These are phyloP conservation scores for Hydrangea macrophylla DNA, from an alignment of 148 eudicot species.

Conservation along the genomic window DNA sequence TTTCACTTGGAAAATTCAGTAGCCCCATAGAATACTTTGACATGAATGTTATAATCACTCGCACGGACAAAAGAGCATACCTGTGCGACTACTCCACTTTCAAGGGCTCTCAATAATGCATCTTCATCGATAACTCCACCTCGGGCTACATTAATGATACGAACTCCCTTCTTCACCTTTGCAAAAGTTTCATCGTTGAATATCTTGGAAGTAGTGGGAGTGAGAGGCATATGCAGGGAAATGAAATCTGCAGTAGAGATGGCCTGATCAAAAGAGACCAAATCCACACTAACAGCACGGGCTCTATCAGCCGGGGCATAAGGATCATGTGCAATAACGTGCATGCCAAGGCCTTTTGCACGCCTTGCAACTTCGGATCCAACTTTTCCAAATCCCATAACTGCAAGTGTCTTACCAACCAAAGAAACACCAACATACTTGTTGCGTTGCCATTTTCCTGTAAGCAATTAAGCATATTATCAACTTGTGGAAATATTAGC, in stretches of 20 bases:
- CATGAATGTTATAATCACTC: neutral
- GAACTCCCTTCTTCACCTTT: slow-evolving; percentile 89
- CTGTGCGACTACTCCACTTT: slow-evolving; percentile 76
- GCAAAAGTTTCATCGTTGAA: slow-evolving; percentile 72
- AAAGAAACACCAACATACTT: slow-evolving; percentile 87
- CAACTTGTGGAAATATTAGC: neutral
- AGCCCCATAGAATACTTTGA: neutral
- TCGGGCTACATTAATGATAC: slow-evolving; percentile 81
- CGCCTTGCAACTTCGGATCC: slow-evolving; percentile 92
- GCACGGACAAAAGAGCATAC: slow-evolving; percentile 21
- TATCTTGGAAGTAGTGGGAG: slow-evolving; percentile 64
- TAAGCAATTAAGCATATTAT: neutral
- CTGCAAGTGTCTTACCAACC: slow-evolving; percentile 79
- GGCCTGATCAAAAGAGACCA: slow-evolving; percentile 79
- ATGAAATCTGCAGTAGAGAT: slow-evolving; percentile 69
- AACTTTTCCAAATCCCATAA: slow-evolving; percentile 94
- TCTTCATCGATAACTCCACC: slow-evolving; percentile 98
- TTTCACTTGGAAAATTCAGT: neutral
- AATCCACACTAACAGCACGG: slow-evolving; percentile 79
- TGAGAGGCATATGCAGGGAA: slow-evolving; percentile 96
- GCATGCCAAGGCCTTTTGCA: slow-evolving; percentile 93
- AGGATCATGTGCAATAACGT: slow-evolving; percentile 82
- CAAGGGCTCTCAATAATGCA: slow-evolving; percentile 87
- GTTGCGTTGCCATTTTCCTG: slow-evolving; percentile 83
- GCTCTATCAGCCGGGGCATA: slow-evolving; percentile 94